phyloP scores from a whole-genome alignment of 345 rosid genomes.

The Citrus reticulata region DNA sequence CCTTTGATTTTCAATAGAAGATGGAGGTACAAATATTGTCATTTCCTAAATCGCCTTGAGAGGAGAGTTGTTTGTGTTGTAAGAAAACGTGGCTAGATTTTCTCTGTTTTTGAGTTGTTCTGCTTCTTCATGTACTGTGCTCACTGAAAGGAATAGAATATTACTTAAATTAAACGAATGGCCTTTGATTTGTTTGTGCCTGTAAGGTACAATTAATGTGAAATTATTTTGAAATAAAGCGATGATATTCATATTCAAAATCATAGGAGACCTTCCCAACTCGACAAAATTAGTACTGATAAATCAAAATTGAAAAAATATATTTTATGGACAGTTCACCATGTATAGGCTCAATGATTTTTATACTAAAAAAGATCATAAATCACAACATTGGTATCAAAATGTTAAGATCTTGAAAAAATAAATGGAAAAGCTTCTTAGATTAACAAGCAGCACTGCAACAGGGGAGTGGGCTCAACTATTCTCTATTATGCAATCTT shows the following conservation, averaged over 20 bases:
- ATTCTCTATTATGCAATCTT: not conserved
- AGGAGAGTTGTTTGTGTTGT: not conserved
- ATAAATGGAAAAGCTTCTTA: not conserved
- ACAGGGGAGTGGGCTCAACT: not conserved
- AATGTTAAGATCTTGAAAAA: slow-evolving; percentile 8
- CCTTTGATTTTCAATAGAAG: no score
- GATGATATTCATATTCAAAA: no score
- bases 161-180: no score
- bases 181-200: no score
- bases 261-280: not conserved
- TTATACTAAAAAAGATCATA: slow-evolving; percentile 8
- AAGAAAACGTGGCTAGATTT: not conserved
- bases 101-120: not conserved
- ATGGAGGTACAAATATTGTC: no score
- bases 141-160: not conserved
- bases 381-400: slow-evolving; percentile 2
- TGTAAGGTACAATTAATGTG: no score
- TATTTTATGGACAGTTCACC: not conserved
- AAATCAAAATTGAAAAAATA: not conserved
- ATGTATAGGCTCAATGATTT: not conserved
- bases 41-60: not conserved
- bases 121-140: not conserved
- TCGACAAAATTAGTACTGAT: not conserved
- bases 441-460: not conserved
- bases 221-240: no score